phyloP scores from a whole-genome alignment of 345 rosid genomes.

The Eutrema yunnanense region DNA sequence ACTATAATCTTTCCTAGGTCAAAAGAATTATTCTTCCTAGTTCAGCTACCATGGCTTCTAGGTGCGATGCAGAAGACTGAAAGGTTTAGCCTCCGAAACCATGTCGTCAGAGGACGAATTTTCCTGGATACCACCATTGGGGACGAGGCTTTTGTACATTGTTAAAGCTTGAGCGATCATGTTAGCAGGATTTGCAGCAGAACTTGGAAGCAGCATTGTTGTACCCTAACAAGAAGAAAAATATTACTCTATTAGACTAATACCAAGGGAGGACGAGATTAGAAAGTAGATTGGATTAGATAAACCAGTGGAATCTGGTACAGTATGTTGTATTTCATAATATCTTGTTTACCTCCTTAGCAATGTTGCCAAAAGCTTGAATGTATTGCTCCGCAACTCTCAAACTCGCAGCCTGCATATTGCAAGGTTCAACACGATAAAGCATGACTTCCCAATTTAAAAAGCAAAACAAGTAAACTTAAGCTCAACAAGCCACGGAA shows the following conservation, averaged over 20 bases:
- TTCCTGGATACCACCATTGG: conserved; percentile 26
- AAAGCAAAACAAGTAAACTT: background rate
- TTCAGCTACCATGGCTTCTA: conserved; percentile 11
- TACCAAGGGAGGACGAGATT: background rate
- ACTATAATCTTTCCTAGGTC: background rate
- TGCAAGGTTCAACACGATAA: background rate
- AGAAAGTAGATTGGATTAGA: background rate
- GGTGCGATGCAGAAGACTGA: conserved; percentile 30
- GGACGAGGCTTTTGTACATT: conserved; percentile 66
- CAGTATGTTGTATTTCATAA: background rate
- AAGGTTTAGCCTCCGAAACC: no score
- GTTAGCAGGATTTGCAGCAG: conserved; percentile 58
- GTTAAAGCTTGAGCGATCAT: conserved; percentile 72
- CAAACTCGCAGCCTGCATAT: conserved; percentile 72
- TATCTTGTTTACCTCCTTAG: conserved; percentile 58
- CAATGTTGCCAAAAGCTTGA: conserved; percentile 79
- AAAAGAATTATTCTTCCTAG: conserved; percentile 3
- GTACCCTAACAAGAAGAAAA: conserved; percentile 46
- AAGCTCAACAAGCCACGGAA: background rate
- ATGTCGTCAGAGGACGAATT: conserved; percentile 9
- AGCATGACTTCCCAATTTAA: background rate
- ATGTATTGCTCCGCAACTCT: conserved; percentile 82
- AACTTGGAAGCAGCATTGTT: conserved; percentile 83
- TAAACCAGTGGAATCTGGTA: background rate
- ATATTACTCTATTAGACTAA: background rate